phyloP scores from a whole-genome alignment of 768 basidiomycete genomes.

The Nidularia sp. region DNA sequence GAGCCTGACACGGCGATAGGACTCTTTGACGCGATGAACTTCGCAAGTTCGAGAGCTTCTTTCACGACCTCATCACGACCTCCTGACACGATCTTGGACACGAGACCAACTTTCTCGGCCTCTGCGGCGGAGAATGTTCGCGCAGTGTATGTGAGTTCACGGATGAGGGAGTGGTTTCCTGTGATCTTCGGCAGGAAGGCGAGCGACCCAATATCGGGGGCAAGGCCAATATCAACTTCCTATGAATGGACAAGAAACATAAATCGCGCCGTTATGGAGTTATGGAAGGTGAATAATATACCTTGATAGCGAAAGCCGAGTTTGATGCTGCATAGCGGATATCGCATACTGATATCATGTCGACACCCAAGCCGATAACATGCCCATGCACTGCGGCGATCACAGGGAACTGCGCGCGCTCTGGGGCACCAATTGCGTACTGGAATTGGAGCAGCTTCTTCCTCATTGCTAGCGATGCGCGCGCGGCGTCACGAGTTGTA shows the following conservation, averaged over 20 bases:
- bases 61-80: conserved; percentile 60
- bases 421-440: conserved; percentile 61
- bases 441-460: conserved; percentile 60
- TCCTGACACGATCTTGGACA: conserved; percentile 70
- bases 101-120: conserved; percentile 65
- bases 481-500: conserved; percentile 40
- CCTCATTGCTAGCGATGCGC: conserved; percentile 45
- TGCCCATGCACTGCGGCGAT: conserved; percentile 79
- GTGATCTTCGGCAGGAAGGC: conserved; percentile 76
- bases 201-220: conserved; percentile 85
- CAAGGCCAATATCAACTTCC: conserved; percentile 87
- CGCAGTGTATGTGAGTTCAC: conserved; percentile 76
- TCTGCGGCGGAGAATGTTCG: conserved; percentile 66
- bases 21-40: conserved; percentile 66
- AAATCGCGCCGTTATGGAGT: conserved; percentile 10
- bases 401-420: conserved; percentile 72
- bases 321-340: conserved; percentile 69
- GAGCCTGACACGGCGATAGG: conserved; percentile 76
- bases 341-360: conserved; percentile 73
- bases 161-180: conserved; percentile 67
- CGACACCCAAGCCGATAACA: conserved; percentile 74
- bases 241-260: conserved; percentile 20
- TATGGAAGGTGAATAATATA: conserved; percentile 48
- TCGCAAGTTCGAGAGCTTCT: conserved; percentile 64
- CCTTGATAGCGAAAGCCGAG: conserved; percentile 70